Percentiles rank a stretch among this genome's conserved stretches.
Conservation (phyloP, 768 basidiomycete species). For the Mycena galericulata region DNA sequence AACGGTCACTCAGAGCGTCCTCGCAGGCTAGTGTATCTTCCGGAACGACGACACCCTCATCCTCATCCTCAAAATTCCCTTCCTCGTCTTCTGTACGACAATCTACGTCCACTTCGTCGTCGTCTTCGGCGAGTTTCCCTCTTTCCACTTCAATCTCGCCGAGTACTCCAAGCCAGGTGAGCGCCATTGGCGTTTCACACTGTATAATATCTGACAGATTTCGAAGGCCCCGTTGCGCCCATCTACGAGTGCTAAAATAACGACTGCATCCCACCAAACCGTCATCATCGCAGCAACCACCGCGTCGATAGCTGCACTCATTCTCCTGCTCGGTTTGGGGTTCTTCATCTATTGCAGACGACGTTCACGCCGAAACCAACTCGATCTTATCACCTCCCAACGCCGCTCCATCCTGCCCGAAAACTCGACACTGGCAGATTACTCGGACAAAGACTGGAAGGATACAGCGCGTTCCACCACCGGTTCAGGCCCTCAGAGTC, state of each 20-base stretch:
- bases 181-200: not conserved
- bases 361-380: not conserved
- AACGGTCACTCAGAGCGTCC: not conserved
- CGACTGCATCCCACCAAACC: not conserved
- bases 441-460: not conserved
- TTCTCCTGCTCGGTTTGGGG: not conserved
- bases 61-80: not conserved
- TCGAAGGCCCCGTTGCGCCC: not conserved
- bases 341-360: constrained; percentile 9
- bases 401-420: not conserved
- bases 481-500: not conserved
- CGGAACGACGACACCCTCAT: not conserved
- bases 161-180: not conserved
- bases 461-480: not conserved
- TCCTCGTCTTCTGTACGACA: not conserved
- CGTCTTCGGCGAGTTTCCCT: not conserved
- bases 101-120: not conserved
- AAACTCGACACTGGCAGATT: not conserved
- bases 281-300: constrained; percentile 17
- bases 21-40: not conserved
- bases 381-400: not conserved
- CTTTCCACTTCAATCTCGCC: not conserved
- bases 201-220: too few relatives aligned
- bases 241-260: not conserved
- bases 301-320: not conserved